A percentile compares a stretch with the other conserved stretches of the same genome.
These are phyloP conservation scores for Lizanozyma gosingica DNA, from an alignment of 1,139 yeast genomes.

Conservation along the genomic window DNA sequence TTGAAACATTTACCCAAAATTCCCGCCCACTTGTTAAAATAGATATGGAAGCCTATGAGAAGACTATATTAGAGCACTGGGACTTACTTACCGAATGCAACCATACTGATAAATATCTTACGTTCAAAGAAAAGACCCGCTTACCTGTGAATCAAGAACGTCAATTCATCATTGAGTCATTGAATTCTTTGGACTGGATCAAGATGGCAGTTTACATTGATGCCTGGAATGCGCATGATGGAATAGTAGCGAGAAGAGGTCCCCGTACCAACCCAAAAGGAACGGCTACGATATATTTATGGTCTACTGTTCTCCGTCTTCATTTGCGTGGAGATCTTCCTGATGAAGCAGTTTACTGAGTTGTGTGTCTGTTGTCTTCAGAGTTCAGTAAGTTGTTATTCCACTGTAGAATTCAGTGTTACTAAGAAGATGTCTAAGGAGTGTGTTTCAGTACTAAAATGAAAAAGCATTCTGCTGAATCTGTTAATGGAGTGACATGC, in stretches of 20 bases:
- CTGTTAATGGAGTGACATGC: too few relatives aligned
- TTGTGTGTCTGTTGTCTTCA: too few relatives aligned
- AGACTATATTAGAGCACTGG: conserved; percentile 12
- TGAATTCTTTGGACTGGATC: conserved; percentile 53
- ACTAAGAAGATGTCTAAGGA: too few relatives aligned
- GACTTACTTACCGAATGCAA: conserved; percentile 13
- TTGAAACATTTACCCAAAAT: neutral
- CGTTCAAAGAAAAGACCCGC: conserved; percentile 14
- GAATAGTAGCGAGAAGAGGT: conserved; percentile 63
- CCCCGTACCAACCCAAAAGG: conserved; percentile 45
- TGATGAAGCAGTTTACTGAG: too few relatives aligned
- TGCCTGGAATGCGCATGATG: conserved; percentile 65
- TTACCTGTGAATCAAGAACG: neutral
- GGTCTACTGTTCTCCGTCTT: conserved; percentile 38
- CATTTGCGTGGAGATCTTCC: conserved; percentile 14
- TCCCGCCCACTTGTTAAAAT: conserved; percentile 10
- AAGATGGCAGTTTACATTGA: conserved; percentile 59
- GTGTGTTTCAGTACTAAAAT: too few relatives aligned
- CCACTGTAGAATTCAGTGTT: too few relatives aligned
- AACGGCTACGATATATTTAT: conserved; percentile 42
- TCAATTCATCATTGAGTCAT: conserved; percentile 31
- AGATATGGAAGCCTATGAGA: conserved; percentile 20
- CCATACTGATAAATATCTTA: conserved; percentile 14
- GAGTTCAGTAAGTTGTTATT: too few relatives aligned
- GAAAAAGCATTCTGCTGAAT: too few relatives aligned